phyloP scores from a whole-genome alignment of 208 protist species.

The Leishmania braziliensis region DNA sequence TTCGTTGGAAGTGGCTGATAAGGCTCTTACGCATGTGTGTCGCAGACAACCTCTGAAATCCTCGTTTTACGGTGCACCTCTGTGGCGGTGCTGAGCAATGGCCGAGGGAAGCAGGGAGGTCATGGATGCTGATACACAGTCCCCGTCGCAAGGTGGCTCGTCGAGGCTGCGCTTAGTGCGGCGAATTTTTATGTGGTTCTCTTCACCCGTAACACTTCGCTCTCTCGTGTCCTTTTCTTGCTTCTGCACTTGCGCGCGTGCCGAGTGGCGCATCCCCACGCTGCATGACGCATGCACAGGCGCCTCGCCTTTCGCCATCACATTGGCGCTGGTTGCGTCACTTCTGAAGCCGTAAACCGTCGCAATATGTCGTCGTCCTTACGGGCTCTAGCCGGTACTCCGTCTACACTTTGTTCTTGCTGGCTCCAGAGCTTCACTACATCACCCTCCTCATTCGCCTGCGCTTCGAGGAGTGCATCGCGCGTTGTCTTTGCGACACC shows the following conservation, averaged over 20 bases:
- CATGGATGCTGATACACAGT: not conserved
- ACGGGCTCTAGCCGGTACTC: not conserved
- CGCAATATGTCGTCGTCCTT: not conserved
- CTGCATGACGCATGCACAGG: not conserved
- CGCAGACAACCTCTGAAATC: too few relatives aligned
- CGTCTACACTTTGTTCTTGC: not conserved
- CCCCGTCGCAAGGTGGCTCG: not conserved
- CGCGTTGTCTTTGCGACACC: not conserved
- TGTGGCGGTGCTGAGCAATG: not conserved
- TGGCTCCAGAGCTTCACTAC: not conserved
- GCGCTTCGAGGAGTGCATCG: not conserved
- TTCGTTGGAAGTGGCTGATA: too few relatives aligned
- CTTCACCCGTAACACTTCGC: not conserved
- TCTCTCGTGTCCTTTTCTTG: not conserved
- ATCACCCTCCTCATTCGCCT: not conserved
- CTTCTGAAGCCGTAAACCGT: not conserved
- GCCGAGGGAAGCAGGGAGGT: not conserved
- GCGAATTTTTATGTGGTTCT: not conserved
- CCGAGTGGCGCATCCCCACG: too few relatives aligned
- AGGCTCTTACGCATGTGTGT: too few relatives aligned
- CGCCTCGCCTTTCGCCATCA: not conserved
- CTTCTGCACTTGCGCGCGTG: not conserved
- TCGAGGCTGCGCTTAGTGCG: not conserved
- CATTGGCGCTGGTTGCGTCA: not conserved
- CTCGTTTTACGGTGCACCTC: not conserved